A percentile compares a stretch with the other conserved stretches of the same genome.
These are phyloP conservation scores for Exophiala aquamarina DNA, from an alignment of 2,329 filamentous ascomycete genomes.

Conservation along the genomic window DNA sequence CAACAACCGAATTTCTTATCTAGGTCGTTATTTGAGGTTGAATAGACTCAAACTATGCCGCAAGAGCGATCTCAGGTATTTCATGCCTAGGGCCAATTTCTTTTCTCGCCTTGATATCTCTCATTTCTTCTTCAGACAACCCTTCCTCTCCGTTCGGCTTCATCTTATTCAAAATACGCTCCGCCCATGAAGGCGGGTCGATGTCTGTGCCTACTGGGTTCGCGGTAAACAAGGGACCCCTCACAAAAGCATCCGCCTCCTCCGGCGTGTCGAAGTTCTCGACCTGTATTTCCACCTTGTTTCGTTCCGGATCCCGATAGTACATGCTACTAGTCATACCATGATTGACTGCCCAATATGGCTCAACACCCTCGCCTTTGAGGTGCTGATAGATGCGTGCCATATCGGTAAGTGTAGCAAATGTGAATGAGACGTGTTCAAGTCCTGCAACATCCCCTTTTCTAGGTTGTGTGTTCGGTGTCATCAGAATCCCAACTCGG, in stretches of 20 bases:
- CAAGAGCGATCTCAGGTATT: background rate
- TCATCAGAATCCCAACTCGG: constrained; percentile 42
- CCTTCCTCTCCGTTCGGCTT: constrained; percentile 1
- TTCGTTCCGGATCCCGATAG: constrained; percentile 52
- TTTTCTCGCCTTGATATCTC: background rate
- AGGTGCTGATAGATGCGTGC: constrained; percentile 37
- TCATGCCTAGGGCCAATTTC: background rate
- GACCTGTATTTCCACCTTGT: constrained; percentile 48
- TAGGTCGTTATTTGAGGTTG: too few species aligned
- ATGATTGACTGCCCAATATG: constrained; percentile 48
- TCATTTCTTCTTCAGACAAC: background rate
- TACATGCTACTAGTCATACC: constrained; percentile 49
- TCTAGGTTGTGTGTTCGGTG: constrained; percentile 25
- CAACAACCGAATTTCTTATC: too few species aligned
- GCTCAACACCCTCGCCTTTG: constrained; percentile 21
- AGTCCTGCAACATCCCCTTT: constrained; percentile 33
- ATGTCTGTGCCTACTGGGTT: constrained; percentile 7
- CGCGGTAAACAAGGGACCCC: background rate
- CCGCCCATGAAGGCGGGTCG: constrained; percentile 1
- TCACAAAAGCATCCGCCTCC: constrained; percentile 2
- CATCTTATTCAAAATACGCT: constrained; percentile 1
- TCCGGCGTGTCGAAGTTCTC: constrained; percentile 37
- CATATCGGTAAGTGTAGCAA: constrained; percentile 36
- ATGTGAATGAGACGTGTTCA: constrained; percentile 46
- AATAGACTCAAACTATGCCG: background rate